Base-by-base conservation (phyloP, 2,329 filamentous ascomycete species). In the Polychaeton citri region DNA sequence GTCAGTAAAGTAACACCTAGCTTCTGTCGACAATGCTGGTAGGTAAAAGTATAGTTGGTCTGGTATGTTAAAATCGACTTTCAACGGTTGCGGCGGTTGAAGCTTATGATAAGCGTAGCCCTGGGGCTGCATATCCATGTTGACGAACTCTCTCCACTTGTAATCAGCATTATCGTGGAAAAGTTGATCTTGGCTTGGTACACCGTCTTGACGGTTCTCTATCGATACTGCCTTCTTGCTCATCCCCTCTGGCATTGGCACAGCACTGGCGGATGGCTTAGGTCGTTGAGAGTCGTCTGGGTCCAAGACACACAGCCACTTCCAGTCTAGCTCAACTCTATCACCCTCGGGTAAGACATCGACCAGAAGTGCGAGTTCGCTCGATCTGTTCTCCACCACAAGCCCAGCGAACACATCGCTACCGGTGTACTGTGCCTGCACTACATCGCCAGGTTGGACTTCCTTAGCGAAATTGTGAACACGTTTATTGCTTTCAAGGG, bases 381-480 rank as follows among this genome's bases (percentile, higher is more conserved):
- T 74, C 13, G 62, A 63, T 40, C 82, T 69, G 46, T 94, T 96
- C 61, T 94, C 83, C 17, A 90, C 69, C 33, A 98, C 79, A 36
- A 85, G 68, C 35, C 86, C 90, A 24, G 86, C 90, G 59, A 93
- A 93, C 30, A 96, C 90, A 38, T 96, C 84, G 24, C 82, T 78
- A 54, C 78, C 74, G 60, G 80, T 66, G 54, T 81, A 80, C 58
- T 98, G 90, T 53, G 90, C 73, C 55, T 98, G 90, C 44, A 90
- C 81, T 20, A 88, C 72, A 37, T 90, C 80, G 39, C 83, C 81
- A 40, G 69, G 64, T 50, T 77, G 73, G 39, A 94, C 65, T 2
- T 70, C 69, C 36, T 69, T 70, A 2, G 84, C 85, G 30, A 77
- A 79, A 38, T 76, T 69, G 35, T 71, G 69, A 38, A 90, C 72